phyloP scores from a whole-genome alignment of 2,329 filamentous ascomycete species.

The Aureobasidium leucospermi region DNA sequence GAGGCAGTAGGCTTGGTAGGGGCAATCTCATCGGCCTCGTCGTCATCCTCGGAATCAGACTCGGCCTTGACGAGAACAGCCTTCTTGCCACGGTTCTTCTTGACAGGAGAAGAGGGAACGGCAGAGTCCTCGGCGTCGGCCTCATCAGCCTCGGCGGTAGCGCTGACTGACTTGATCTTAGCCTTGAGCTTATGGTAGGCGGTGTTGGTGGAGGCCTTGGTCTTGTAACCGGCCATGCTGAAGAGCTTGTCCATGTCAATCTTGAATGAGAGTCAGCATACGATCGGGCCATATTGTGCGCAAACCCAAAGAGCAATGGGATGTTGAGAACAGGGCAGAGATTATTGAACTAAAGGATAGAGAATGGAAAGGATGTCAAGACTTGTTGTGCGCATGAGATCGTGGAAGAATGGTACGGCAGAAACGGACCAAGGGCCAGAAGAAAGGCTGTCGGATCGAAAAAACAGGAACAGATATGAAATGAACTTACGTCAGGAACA shows the following conservation, averaged over 20 bases:
- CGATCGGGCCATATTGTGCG: no score
- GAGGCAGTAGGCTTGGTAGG: neutral
- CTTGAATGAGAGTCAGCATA: constrained; percentile 4
- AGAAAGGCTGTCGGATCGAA: neutral
- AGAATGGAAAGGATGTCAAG: neutral
- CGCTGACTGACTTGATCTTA: constrained; percentile 39
- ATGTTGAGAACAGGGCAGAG: no score
- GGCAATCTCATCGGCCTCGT: neutral
- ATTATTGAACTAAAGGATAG: no score
- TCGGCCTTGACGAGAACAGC: neutral
- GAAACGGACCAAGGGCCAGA: neutral
- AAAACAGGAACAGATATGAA: neutral
- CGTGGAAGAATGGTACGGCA: neutral
- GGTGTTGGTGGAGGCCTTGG: constrained; percentile 17
- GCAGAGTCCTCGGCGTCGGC: neutral
- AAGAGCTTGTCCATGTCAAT: constrained; percentile 20
- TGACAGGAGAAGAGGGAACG: neutral
- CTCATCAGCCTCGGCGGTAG: neutral
- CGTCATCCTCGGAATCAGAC: neutral
- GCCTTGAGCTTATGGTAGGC: constrained; percentile 57
- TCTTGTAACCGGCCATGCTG: constrained; percentile 18
- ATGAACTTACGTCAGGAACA: neutral
- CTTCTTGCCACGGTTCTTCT: constrained; percentile 4
- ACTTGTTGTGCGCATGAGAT: neutral
- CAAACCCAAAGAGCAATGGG: no score